A percentile compares a stretch with the other conserved stretches of the same genome.
Conservation (phyloP, 2,329 filamentous ascomycete genomes). For the Clarireedia homoeocarpa region DNA sequence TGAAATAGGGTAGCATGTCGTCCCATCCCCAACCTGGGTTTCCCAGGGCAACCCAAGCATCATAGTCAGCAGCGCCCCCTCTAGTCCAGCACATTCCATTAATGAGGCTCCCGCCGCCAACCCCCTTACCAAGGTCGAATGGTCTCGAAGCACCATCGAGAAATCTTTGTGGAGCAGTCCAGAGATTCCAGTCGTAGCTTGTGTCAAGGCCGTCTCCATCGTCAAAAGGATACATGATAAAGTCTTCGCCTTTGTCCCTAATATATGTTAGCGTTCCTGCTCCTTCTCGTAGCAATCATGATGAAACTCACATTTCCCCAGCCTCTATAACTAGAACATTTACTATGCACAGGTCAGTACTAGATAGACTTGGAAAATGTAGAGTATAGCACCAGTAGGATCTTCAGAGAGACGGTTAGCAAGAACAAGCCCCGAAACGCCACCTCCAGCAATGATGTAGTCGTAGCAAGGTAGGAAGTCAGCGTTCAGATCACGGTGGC, state of each 20-base stretch:
- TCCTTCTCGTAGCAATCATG: not conserved
- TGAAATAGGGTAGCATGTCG: slow-evolving; percentile 34
- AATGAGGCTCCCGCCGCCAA: slow-evolving; percentile 34
- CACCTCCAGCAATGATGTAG: slow-evolving; percentile 39
- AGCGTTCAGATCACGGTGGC: slow-evolving; percentile 16
- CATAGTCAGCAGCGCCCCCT: slow-evolving; percentile 24
- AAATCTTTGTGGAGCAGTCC: slow-evolving; percentile 31
- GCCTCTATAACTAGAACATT: slow-evolving; percentile 23
- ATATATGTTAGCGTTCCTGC: not conserved
- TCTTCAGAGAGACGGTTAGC: slow-evolving; percentile 36
- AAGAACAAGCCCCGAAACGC: slow-evolving; percentile 38
- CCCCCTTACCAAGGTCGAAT: slow-evolving; percentile 18
- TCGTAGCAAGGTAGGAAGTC: slow-evolving; percentile 28
- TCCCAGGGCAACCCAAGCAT: slow-evolving; percentile 35
- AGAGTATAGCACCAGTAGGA: slow-evolving; percentile 11
- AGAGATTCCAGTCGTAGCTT: slow-evolving; percentile 36
- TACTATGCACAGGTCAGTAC: slow-evolving; percentile 14
- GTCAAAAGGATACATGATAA: slow-evolving; percentile 20
- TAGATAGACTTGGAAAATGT: not conserved
- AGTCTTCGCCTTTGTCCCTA: slow-evolving; percentile 22
- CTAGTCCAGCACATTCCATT: slow-evolving; percentile 33
- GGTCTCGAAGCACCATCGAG: slow-evolving; percentile 20
- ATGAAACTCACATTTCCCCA: slow-evolving; percentile 16
- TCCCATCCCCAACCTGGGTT: slow-evolving; percentile 32
- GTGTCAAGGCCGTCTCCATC: slow-evolving; percentile 28